These are phyloP conservation scores for Leavenworthia alabamica DNA, from an alignment of 345 rosid species.

Conservation along the genomic window DNA sequence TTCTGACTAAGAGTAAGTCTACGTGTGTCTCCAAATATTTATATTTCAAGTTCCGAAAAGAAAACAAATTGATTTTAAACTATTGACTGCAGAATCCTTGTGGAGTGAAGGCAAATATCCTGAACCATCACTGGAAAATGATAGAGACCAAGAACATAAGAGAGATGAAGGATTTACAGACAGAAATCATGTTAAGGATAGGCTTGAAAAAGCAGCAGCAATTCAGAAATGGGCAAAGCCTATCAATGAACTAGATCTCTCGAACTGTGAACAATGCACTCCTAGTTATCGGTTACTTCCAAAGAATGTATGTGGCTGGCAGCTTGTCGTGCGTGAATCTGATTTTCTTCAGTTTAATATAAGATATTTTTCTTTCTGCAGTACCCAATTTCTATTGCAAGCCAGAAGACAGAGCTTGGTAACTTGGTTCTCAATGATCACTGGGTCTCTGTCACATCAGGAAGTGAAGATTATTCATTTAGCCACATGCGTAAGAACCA, in stretches of 20 bases:
- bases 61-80: neutral
- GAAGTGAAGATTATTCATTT: conserved; percentile 96
- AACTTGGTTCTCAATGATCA: conserved; percentile 71
- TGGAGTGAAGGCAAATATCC: conserved; percentile 53
- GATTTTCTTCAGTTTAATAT: neutral
- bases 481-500: conserved; percentile 93
- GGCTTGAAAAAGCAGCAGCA: conserved; percentile 53
- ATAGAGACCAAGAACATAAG: conserved; percentile 47
- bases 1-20: conserved; percentile 76
- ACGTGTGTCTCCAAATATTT: neutral
- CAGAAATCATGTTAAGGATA: conserved; percentile 61
- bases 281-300: conserved; percentile 94
- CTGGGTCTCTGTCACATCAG: conserved; percentile 95
- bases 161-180: conserved; percentile 50
- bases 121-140: conserved; percentile 59
- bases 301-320: conserved; percentile 44
- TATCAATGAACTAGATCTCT: conserved; percentile 79
- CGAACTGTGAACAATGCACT: conserved; percentile 84
- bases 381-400: conserved; percentile 73
- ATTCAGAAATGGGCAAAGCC: conserved; percentile 66
- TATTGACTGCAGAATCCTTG: conserved; percentile 38
- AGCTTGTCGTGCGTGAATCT: neutral
- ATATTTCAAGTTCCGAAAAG: neutral
- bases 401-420: conserved; percentile 73
- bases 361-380: conserved; percentile 32